These are phyloP conservation scores for Lichtheimia ramosa DNA, from an alignment of 371 early-diverging fungal genomes.

Conservation along the genomic window DNA sequence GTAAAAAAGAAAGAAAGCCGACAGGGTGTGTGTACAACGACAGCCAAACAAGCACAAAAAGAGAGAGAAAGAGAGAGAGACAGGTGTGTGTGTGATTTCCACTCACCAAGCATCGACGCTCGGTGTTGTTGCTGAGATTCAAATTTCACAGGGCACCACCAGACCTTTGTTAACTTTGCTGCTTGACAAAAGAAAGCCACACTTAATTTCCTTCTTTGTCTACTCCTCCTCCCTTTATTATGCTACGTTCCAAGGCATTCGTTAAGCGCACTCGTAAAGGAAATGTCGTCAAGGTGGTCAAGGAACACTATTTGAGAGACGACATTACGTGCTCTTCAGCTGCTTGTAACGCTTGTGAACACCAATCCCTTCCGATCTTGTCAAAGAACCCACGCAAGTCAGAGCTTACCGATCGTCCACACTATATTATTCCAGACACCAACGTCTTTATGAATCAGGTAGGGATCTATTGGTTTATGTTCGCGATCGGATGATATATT, in stretches of 20 bases:
- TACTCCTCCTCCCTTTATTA: conserved; percentile 3
- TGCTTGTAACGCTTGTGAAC: conserved; percentile 59
- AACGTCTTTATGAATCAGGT: conserved; percentile 94
- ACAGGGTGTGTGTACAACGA: background rate
- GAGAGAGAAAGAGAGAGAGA: background rate
- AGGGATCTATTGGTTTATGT: background rate
- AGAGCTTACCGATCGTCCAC: conserved; percentile 49
- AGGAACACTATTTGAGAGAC: conserved; percentile 95
- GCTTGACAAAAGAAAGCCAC: background rate
- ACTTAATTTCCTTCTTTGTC: background rate
- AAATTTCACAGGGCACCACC: background rate
- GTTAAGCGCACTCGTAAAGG: conserved; percentile 86
- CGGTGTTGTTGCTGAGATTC: background rate
- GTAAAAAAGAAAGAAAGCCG: background rate
- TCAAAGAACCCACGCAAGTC: conserved; percentile 49
- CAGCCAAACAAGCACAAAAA: background rate
- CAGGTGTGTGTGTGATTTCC: background rate
- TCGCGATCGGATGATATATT: background rate
- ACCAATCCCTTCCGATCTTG: conserved; percentile 40
- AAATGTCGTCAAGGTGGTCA: conserved; percentile 89
- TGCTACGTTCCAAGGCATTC: conserved; percentile 66
- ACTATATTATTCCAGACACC: conserved; percentile 92
- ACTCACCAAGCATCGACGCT: background rate
- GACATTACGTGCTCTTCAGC: conserved; percentile 86
- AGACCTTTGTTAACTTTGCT: background rate